Evolutionary conservation across 768 basidiomycete species (phyloP).

Genomic region (Boletus vinaceobasis): DNA sequence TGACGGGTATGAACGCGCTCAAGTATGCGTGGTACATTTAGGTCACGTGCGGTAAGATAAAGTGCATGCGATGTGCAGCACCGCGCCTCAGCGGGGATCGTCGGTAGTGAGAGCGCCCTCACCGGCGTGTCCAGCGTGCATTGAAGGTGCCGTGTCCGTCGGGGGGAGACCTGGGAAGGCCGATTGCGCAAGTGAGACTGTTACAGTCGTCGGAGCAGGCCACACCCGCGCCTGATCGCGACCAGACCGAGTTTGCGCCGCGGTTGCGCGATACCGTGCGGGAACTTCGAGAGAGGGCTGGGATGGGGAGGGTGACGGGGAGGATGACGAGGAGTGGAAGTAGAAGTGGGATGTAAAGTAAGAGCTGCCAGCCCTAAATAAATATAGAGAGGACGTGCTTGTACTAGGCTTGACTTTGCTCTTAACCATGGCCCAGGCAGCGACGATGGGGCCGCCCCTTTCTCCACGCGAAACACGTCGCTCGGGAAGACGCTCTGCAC

Average conservation of each 20-base stretch:
- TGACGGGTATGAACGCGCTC: constrained; percentile 4
- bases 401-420: constrained; percentile 8
- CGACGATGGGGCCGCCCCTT: constrained; percentile 72
- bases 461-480: constrained; percentile 76
- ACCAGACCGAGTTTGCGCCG: background rate
- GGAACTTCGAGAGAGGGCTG: background rate
- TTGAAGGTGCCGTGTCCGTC: background rate
- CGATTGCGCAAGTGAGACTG: constrained; percentile 5
- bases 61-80: constrained; percentile 13
- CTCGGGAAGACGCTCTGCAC: constrained; percentile 70
- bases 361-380: constrained; percentile 37
- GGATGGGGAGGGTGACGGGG: background rate
- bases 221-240: constrained; percentile 17
- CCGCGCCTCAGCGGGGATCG: constrained; percentile 11
- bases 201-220: background rate
- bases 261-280: background rate
- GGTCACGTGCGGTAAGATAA: constrained; percentile 28
- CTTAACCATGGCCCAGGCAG: constrained; percentile 56
- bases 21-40: constrained; percentile 2
- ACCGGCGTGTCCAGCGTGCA: constrained; percentile 6
- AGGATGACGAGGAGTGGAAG: background rate
- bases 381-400: constrained; percentile 15
- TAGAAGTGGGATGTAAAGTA: constrained; percentile 7
- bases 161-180: background rate
- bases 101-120: background rate